These are phyloP conservation scores for Exidia glandulosa DNA, from an alignment of 768 basidiomycete species.

Conservation along the genomic window DNA sequence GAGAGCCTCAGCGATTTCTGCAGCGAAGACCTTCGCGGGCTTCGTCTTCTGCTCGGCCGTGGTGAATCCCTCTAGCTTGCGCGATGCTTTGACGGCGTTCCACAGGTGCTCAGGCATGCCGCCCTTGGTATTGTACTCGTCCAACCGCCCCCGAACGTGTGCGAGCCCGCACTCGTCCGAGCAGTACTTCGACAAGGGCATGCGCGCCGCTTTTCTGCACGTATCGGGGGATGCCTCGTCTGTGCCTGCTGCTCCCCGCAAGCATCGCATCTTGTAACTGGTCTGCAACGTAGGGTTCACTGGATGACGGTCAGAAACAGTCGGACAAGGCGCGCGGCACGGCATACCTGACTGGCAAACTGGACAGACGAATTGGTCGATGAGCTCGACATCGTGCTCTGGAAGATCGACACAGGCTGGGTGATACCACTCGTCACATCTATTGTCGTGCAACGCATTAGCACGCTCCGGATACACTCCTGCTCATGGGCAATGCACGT, in stretches of 20 bases:
- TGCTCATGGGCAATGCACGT: constrained; percentile 43
- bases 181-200: constrained; percentile 83
- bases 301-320: constrained; percentile 16
- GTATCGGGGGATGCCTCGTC: constrained; percentile 13
- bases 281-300: constrained; percentile 53
- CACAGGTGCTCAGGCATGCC: constrained; percentile 57
- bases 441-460: constrained; percentile 17
- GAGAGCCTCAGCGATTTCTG: too few relatives aligned
- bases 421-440: constrained; percentile 95
- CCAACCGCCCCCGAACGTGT: constrained; percentile 59
- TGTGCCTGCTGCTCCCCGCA: constrained; percentile 32
- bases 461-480: neutral
- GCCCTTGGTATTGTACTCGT: constrained; percentile 49
- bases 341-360: constrained; percentile 56
- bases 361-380: constrained; percentile 89
- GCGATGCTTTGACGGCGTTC: constrained; percentile 60
- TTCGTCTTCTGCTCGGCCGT: neutral
- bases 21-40: neutral
- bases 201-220: constrained; percentile 73
- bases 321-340: neutral
- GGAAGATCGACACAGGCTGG: constrained; percentile 74
- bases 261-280: constrained; percentile 71
- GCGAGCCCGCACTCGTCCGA: constrained; percentile 74
- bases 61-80: constrained; percentile 57
- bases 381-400: constrained; percentile 72